Conservation (phyloP, 2,329 filamentous ascomycete genomes). For the Botrytis deweyae region DNA sequence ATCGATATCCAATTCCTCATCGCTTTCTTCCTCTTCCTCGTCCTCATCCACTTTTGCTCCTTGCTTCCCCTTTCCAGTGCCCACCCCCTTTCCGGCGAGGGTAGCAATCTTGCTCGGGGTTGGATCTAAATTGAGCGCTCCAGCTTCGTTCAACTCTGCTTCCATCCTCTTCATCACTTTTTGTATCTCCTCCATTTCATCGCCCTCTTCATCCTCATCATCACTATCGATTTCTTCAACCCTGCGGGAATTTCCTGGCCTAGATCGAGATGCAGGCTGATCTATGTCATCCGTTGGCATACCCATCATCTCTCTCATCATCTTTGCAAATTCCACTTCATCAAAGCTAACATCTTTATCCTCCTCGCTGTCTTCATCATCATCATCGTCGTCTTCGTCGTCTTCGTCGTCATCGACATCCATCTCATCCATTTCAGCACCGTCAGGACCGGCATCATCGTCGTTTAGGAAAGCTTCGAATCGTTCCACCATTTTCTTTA, state of each 20-base stretch:
- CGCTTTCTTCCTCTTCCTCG: constrained; percentile 55
- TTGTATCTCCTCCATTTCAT: constrained; percentile 60
- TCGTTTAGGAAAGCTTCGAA: constrained; percentile 92
- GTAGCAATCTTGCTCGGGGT: constrained; percentile 39
- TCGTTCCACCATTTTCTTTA: constrained; percentile 88
- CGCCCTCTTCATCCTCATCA: constrained; percentile 40
- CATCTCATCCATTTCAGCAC: constrained; percentile 71
- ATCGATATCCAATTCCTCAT: constrained; percentile 71
- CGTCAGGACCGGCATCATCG: constrained; percentile 75
- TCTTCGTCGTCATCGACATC: constrained; percentile 56
- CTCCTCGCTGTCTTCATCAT: constrained; percentile 59
- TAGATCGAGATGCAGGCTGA: constrained; percentile 8
- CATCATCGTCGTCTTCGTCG: constrained; percentile 53
- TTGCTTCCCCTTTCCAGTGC: constrained; percentile 22
- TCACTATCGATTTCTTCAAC: constrained; percentile 35
- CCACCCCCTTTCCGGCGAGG: constrained; percentile 31
- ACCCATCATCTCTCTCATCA: constrained; percentile 94
- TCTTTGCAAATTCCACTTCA: constrained; percentile 77
- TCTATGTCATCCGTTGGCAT: constrained; percentile 44
- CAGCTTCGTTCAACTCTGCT: constrained; percentile 66
- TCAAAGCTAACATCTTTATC: constrained; percentile 78
- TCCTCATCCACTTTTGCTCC: constrained; percentile 52
- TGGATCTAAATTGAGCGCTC: constrained; percentile 59
- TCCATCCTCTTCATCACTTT: constrained; percentile 70
- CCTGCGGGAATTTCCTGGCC: constrained; percentile 18